These are phyloP conservation scores for Clavaria fumosa DNA, from an alignment of 768 basidiomycete genomes.

Conservation along the genomic window DNA sequence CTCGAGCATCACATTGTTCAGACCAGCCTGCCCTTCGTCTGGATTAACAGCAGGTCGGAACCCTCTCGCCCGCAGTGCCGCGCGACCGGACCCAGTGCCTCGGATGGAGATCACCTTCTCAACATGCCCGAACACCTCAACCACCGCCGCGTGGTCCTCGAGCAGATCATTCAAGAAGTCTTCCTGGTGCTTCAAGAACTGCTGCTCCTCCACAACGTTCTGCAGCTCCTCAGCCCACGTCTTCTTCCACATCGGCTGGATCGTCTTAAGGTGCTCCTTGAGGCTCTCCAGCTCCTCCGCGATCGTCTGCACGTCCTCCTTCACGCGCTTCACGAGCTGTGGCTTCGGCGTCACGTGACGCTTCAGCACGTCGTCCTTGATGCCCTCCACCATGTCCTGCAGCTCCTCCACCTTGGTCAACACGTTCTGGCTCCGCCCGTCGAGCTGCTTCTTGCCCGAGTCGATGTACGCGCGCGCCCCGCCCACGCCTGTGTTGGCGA, in stretches of 20 bases:
- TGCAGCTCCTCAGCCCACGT: slow-evolving; percentile 96
- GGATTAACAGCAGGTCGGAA: slow-evolving; percentile 44
- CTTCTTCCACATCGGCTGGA: slow-evolving; percentile 97
- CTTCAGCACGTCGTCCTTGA: slow-evolving; percentile 86
- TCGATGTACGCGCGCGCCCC: slow-evolving; percentile 82
- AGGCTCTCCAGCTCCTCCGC: slow-evolving; percentile 60
- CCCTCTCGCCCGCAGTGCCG: slow-evolving; percentile 35
- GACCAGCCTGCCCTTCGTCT: slow-evolving; percentile 52
- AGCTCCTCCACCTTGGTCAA: slow-evolving; percentile 89
- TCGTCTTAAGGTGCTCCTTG: slow-evolving; percentile 70
- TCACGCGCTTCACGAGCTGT: slow-evolving; percentile 50
- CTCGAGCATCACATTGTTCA: slow-evolving; percentile 79
- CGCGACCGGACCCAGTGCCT: slow-evolving; percentile 28
- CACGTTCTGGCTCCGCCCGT: slow-evolving; percentile 74
- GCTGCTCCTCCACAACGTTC: slow-evolving; percentile 95
- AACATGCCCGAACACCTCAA: slow-evolving; percentile 79
- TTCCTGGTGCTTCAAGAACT: slow-evolving; percentile 84
- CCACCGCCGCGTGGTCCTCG: slow-evolving; percentile 85
- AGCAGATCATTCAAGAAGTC: slow-evolving; percentile 77
- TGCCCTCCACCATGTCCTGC: slow-evolving; percentile 75
- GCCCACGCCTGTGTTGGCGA: slow-evolving; percentile 68
- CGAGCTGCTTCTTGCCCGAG: slow-evolving; percentile 84
- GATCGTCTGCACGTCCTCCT: slow-evolving; percentile 52
- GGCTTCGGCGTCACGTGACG: slow-evolving; percentile 75
- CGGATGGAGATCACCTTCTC: slow-evolving; percentile 74